Evolutionary conservation across 2,329 filamentous ascomycete genomes (phyloP).

Genomic region (Dactylellina leptospora): DNA sequence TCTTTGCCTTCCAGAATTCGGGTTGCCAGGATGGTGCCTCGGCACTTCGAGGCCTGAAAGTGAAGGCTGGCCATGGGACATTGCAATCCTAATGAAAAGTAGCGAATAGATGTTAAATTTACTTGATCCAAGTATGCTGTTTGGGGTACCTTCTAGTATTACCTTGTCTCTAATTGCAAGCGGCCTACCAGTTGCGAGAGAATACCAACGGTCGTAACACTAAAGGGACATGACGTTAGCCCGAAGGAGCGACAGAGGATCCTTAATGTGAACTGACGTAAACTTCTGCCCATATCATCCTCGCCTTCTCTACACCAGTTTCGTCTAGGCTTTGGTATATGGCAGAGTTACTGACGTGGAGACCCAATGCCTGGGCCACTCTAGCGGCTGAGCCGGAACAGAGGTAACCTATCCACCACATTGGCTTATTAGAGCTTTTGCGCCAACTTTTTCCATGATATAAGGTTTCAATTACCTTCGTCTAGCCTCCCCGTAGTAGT

Average conservation of each 20-base stretch:
- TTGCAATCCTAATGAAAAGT: conserved; percentile 37
- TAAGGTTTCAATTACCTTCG: conserved; percentile 24
- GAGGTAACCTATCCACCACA: conserved; percentile 24
- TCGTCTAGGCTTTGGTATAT: conserved; percentile 39
- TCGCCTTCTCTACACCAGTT: conserved; percentile 28
- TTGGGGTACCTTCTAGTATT: too few species aligned
- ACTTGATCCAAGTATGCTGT: too few species aligned
- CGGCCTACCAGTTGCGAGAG: conserved; percentile 37
- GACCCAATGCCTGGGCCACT: conserved; percentile 44
- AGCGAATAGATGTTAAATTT: conserved; percentile 8
- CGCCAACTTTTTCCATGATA: not conserved
- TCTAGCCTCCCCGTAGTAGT: conserved; percentile 45
- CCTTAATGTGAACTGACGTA: conserved; percentile 14
- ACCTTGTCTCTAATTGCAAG: conserved; percentile 49
- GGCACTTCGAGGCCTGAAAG: conserved; percentile 26
- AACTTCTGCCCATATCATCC: conserved; percentile 50
- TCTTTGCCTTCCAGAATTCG: conserved; percentile 43
- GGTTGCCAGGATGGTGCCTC: conserved; percentile 43
- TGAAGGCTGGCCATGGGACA: conserved; percentile 40
- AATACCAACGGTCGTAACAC: conserved; percentile 52
- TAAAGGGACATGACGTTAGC: not conserved
- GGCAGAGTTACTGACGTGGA: conserved; percentile 45
- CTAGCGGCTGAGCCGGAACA: conserved; percentile 31
- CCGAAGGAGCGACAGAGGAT: not conserved
- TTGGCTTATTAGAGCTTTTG: not conserved